These are phyloP conservation scores for Carpinus viminea DNA, from an alignment of 306 rosid genomes.

Conservation along the genomic window DNA sequence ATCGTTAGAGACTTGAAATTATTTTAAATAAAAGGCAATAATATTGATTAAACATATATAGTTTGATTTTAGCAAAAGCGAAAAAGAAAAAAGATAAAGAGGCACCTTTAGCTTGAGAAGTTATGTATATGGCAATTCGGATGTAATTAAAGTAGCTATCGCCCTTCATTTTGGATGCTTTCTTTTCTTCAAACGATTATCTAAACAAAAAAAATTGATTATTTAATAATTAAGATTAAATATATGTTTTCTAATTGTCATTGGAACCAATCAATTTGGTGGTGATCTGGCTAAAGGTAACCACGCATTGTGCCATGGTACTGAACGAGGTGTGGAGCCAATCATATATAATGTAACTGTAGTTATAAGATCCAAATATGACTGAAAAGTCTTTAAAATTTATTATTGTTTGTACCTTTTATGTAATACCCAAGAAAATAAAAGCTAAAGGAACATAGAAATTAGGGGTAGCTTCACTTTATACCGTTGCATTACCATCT, in stretches of 20 bases:
- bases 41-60: constrained; percentile 15
- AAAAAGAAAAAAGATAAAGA: neutral
- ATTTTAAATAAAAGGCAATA: constrained; percentile 19
- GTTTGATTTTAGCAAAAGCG: neutral
- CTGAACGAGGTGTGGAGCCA: no score
- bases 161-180: neutral
- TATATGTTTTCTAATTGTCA: neutral
- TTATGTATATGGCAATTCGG: neutral
- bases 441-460: no score
- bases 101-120: neutral
- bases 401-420: no score
- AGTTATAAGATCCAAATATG: no score
- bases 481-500: no score
- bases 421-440: no score
- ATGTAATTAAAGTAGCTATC: neutral
- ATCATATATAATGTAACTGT: no score
- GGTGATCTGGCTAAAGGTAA: neutral
- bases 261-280: neutral
- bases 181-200: neutral
- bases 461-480: no score
- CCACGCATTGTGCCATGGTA: neutral
- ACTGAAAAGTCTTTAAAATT: no score
- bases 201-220: neutral
- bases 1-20: constrained; percentile 19
- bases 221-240: neutral